Base-by-base conservation (phyloP, 768 basidiomycete genomes). In the Rubroboletus pulcherrimus region DNA sequence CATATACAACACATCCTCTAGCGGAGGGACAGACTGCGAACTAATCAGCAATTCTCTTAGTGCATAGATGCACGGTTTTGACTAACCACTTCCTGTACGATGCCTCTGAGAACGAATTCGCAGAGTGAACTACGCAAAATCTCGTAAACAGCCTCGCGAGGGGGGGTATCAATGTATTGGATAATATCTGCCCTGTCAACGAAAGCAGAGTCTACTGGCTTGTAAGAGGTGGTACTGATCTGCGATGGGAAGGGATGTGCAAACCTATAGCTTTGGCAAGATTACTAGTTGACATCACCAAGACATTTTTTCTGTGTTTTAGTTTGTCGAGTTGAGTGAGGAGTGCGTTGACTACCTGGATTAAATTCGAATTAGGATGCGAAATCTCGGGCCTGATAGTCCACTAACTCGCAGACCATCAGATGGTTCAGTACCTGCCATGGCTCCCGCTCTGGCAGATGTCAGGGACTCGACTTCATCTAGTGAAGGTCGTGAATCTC, bases 381-480 rank as follows among this genome's bases (percentile, higher is more conserved):
- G 7, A 47, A 30, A 24, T 39, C 39, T 35, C 5, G 24, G 19
- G 7, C 21, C 41, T 19, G 21, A 42, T 6, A 34, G n/a, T 12
- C n/a, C 24, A 56, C 84, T 48, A 64, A 93, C 95, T 51, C 96
- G 77, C 31, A 99, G 71, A 12, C 94, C 95, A 68, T 99, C 97
- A 4, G 90, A 90, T 3, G 97, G 97, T 69, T 99, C 97, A 19
- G 90, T 95, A 3, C 96, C 96, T 19, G 89, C 86, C 85, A 96
- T 91, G 0, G 95, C 93, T 24, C 92, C 92, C 8, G 92, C 92
- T 69, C 97, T 79, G 2, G 97, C 96, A 40, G 94, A 92, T 5
- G 97, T 98, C 60, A 99, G 70, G 7, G 89, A 92, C 70, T 99
- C 97, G 1, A 99, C 96, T 73, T 99, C 96, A 71, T 98, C 95